phyloP scores from a whole-genome alignment of 352 stramenopile genomes.

The Pythium pyrilobum region DNA sequence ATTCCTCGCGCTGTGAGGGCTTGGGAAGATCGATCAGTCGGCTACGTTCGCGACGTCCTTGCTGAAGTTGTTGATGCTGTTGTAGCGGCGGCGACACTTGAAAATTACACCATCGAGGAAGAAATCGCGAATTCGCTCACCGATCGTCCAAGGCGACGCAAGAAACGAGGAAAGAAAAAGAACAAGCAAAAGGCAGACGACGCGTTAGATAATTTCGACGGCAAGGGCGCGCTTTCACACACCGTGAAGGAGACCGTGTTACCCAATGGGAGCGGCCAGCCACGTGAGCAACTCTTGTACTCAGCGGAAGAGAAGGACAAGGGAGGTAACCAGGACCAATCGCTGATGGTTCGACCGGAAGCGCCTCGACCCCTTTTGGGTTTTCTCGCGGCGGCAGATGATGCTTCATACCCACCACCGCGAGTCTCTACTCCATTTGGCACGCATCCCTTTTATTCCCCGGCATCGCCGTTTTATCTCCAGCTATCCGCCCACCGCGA shows the following conservation, averaged over 20 bases:
- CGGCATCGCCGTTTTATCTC: constrained; percentile 46
- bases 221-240: background rate
- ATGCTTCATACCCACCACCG: constrained; percentile 27
- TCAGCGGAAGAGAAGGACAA: no score
- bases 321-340: no score
- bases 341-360: constrained; percentile 4
- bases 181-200: constrained; percentile 1
- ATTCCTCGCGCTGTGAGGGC: constrained; percentile 25
- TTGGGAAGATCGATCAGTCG: constrained; percentile 20
- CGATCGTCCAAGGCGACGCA: constrained; percentile 13
- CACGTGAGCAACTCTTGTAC: background rate
- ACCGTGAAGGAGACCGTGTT: constrained; percentile 13
- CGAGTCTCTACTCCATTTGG: constrained; percentile 34
- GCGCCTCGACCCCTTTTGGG: constrained; percentile 9
- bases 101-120: background rate
- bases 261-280: background rate
- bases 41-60: constrained; percentile 30
- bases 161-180: constrained; percentile 28
- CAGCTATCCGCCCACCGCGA: constrained; percentile 29
- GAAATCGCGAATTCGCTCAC: background rate
- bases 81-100: constrained; percentile 3
- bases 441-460: constrained; percentile 40
- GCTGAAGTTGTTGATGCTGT: constrained; percentile 35
- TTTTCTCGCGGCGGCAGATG: constrained; percentile 18
- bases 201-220: background rate